Evolutionary conservation across 78 protist genomes (phyloP).

Genomic region (Guillardia theta): DNA sequence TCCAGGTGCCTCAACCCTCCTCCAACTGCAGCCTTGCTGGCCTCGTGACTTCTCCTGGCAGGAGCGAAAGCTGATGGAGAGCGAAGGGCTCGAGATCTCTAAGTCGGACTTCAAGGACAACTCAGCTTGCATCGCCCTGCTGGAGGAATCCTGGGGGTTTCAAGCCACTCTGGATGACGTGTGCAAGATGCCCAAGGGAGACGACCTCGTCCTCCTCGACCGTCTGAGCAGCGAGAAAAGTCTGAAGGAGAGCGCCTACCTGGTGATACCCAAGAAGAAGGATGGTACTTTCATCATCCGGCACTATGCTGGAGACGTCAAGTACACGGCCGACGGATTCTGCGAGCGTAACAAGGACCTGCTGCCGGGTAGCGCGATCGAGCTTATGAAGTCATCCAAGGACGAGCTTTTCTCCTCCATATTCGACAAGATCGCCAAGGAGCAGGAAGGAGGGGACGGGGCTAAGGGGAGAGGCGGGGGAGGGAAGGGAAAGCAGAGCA

Average conservation of each 20-base stretch:
- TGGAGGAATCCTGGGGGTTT: neutral
- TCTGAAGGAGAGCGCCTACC: neutral
- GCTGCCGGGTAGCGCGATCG: constrained; percentile 60
- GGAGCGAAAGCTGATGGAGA: neutral
- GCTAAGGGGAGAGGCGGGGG: neutral
- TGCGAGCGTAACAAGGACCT: constrained; percentile 85
- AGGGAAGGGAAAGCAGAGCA: neutral
- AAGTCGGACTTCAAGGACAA: constrained; percentile 3
- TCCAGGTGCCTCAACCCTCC: constrained; percentile 75
- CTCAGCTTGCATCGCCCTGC: neutral
- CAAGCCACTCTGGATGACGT: constrained; percentile 41
- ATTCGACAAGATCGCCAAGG: neutral
- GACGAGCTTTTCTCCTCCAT: neutral
- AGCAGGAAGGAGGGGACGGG: neutral
- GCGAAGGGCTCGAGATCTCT: constrained; percentile 70
- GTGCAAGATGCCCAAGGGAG: neutral
- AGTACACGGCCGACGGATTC: constrained; percentile 76
- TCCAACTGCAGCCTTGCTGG: constrained; percentile 78
- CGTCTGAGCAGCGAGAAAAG: neutral
- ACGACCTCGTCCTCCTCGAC: neutral
- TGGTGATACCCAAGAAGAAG: neutral
- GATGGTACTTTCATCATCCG: neutral
- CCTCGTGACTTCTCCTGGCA: constrained; percentile 65
- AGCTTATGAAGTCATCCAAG: neutral
- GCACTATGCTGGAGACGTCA: constrained; percentile 93